Conservation (phyloP, 768 basidiomycete genomes). For the Daedaleopsis nitida region DNA sequence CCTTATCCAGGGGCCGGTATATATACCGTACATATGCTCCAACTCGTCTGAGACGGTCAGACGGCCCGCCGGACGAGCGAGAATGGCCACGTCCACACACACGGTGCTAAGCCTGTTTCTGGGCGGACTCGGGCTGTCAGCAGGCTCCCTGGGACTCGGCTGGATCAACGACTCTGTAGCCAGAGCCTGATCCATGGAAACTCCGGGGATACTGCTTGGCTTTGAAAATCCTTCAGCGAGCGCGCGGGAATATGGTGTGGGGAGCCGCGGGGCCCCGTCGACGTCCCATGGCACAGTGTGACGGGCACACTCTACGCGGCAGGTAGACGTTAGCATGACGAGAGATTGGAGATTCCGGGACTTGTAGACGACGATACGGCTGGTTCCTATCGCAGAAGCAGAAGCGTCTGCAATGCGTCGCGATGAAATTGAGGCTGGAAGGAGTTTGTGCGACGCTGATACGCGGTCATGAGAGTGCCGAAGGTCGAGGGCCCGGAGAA, state of each 20-base stretch:
- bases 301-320: neutral
- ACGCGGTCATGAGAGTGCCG: neutral
- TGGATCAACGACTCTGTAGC: neutral
- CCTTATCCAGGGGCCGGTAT: neutral
- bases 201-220: slow-evolving; percentile 19
- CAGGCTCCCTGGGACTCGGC: neutral
- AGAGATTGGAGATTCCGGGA: neutral
- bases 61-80: too few species aligned
- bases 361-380: neutral
- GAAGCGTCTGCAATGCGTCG: neutral
- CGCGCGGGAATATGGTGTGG: neutral
- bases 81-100: neutral
- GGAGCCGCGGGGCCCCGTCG: neutral
- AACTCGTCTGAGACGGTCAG: too few species aligned
- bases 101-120: neutral
- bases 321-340: neutral
- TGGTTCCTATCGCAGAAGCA: neutral
- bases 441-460: neutral
- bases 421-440: neutral
- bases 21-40: neutral
- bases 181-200: slow-evolving; percentile 18
- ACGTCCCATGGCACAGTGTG: neutral
- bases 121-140: neutral
- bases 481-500: neutral
- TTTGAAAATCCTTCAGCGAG: neutral